Evolutionary conservation across 768 basidiomycete species (phyloP), one percentile per base, ranked within the genome.

Genomic region (Lentinula raphanica): DNA sequence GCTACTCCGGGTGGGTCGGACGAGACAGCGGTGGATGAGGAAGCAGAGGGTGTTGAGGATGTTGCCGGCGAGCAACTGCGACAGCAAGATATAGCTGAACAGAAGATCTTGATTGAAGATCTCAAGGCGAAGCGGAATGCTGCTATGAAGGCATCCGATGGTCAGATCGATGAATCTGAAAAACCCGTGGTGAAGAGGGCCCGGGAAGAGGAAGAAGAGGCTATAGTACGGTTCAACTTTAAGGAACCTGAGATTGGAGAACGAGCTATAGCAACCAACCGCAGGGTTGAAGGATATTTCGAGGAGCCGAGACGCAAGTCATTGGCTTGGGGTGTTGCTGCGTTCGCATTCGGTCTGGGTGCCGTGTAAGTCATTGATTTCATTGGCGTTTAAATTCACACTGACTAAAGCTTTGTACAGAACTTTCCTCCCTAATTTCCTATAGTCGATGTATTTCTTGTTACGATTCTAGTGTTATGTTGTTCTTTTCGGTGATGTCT

Each of bases 311-410:
- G 83, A 66, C 81, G 83, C 64, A 90, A 88, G 71, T 85, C 86
- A 35, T 76, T 87, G 55, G 90, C 87, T 2, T 94, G 92, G 92
- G 92, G 92, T 36, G 76, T 88, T 19, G 79, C 89, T 36, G 88
- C 88, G 19, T 95, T 96, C 71, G 90, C 89, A 36, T 76, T 92
- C 50, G 92, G 92, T 28, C 74, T 90, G 69, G 82, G 89, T 50
- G 92, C 90, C 60, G 80, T 88, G 90, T 93, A 65, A 74, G 88
- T 84, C 3, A 31, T 58, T n/a, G 9, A 46, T 59, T 15, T 28
- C 54, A 56, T 49, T 53, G 36, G 36, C 5, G 13, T 35, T 8
- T 5, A 13, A 35, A 35, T 13, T 35, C 59, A 31, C 7, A n/a
- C 28, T 56, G 21, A 56, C 17, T 56, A 17, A n/a, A 9, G 17